A percentile compares a stretch with the other conserved stretches of the same genome.
Evolutionary conservation across 176 grass and related monocot genomes (phyloP).

Genomic region (Carex cristatella): DNA sequence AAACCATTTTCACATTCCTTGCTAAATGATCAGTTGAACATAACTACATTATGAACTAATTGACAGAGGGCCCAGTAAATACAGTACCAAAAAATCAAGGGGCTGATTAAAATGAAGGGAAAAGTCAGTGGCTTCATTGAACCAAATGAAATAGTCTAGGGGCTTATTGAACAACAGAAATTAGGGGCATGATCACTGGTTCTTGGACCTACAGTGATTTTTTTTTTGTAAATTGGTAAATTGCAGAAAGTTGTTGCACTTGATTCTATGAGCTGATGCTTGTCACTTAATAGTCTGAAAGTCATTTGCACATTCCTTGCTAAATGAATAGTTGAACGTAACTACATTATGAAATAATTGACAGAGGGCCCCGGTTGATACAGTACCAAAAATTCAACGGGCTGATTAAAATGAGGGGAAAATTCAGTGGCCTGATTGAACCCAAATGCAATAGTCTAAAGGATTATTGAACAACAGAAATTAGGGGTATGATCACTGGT

Average conservation of each 20-base stretch:
- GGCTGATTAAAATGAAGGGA: not conserved
- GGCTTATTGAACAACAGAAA: not conserved
- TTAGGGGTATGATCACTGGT: not conserved
- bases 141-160: not conserved
- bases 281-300: no score
- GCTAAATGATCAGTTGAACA: not conserved
- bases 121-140: not conserved
- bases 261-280: no score
- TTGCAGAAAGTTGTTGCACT: no score
- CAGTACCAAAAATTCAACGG: not conserved
- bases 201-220: not conserved
- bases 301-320: no score
- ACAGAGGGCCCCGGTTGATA: not conserved
- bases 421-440: not conserved
- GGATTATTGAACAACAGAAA: not conserved
- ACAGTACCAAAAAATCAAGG: not conserved
- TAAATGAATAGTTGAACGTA: not conserved
- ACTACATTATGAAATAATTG: not conserved
- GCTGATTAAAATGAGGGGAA: not conserved
- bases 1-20: not conserved
- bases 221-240: no score
- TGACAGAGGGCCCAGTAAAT: not conserved
- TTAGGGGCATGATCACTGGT: not conserved
- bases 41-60: not conserved
- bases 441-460: not conserved